A percentile compares a stretch with the other conserved stretches of the same genome.
phyloP scores from a whole-genome alignment of 2,329 filamentous ascomycete genomes.

The Torrubiellomyces zombiae region DNA sequence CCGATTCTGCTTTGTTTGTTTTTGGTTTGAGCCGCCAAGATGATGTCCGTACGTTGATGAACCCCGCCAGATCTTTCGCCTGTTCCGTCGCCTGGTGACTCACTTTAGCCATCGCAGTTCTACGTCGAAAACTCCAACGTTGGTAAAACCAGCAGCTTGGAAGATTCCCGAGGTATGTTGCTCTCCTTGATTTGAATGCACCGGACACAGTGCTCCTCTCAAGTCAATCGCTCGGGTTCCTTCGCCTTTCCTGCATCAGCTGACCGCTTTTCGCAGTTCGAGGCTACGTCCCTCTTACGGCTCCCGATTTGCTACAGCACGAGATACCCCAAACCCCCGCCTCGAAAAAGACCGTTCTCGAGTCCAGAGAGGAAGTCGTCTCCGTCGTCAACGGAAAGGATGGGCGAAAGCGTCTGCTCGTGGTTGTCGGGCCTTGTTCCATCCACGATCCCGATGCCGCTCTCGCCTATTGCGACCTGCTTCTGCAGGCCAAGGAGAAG shows the following conservation, averaged over 20 bases:
- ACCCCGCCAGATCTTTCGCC: too few species aligned
- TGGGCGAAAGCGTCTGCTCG: slow-evolving; percentile 39
- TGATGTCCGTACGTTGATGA: too few species aligned
- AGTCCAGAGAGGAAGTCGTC: slow-evolving; percentile 45
- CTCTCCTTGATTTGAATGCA: slow-evolving; percentile 5
- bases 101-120: slow-evolving; percentile 27
- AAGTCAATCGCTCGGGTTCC: too few species aligned
- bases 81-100: too few species aligned
- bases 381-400: slow-evolving; percentile 54
- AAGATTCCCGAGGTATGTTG: slow-evolving; percentile 69
- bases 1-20: too few species aligned
- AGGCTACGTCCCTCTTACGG: slow-evolving; percentile 84
- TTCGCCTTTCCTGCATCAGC: too few species aligned
- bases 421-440: slow-evolving; percentile 89
- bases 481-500: slow-evolving; percentile 71
- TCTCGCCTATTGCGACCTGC: slow-evolving; percentile 77
- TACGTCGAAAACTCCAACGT: slow-evolving; percentile 66
- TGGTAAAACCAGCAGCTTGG: slow-evolving; percentile 54
- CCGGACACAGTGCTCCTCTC: too few species aligned
- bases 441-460: slow-evolving; percentile 90
- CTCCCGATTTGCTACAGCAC: slow-evolving; percentile 87
- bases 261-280: too few species aligned
- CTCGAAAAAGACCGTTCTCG: slow-evolving; percentile 43
- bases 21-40: too few species aligned
- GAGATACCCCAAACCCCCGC: slow-evolving; percentile 53